Base-by-base conservation (phyloP, 2,329 filamentous ascomycete genomes). In the Cercospora canescens region DNA sequence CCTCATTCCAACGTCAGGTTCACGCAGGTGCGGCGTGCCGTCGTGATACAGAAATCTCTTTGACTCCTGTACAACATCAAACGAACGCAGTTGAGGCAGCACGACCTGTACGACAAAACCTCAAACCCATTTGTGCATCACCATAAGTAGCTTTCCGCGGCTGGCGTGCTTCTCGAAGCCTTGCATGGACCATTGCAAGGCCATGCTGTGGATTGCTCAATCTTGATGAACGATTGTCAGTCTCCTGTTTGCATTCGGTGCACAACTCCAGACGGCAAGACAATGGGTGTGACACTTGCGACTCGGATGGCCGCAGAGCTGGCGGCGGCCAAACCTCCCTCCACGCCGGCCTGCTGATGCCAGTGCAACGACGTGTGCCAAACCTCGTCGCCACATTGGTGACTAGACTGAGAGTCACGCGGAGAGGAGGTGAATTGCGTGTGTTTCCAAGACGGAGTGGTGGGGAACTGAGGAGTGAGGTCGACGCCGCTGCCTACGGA, bases 1-100 rank as follows among this genome's bases (percentile, higher is more conserved):
- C 28, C 30, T 8, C 64, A 63, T 66, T 66, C 64, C 64, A 59
- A 50, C 18, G 24, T 30, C 39, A 26, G 18, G 59, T 60, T 48
- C 58, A 50, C 26, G 35, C 57, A 41, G 18, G 35, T 48, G 58
- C 58, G 39, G 28, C 54, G 62, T 59, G 41, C 54, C 62, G 54
- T 26, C 21, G 39, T 52, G 30, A 32, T 35, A 58, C 54, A 41
- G 30, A 35, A 62, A 55, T 28, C 48, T 41, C 61, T 37, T 34
- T 9, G 16, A 48, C 32, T 18, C 35, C 26, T 34, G 41, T 50
- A 34, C 35, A 16, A 50, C 35, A 55, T 30, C 39, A 62, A 45
- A 58, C 57, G 32, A 26, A 55, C 57, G 26, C 55, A 56, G 35
- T 35, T 28, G 41, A 57, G 50, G 41, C 39, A 32, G 26, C 52